Evolutionary conservation across 2,329 filamentous ascomycete species (phyloP), one percentile per base, ranked within the genome.

Genomic region (Xylaria multiplex): DNA sequence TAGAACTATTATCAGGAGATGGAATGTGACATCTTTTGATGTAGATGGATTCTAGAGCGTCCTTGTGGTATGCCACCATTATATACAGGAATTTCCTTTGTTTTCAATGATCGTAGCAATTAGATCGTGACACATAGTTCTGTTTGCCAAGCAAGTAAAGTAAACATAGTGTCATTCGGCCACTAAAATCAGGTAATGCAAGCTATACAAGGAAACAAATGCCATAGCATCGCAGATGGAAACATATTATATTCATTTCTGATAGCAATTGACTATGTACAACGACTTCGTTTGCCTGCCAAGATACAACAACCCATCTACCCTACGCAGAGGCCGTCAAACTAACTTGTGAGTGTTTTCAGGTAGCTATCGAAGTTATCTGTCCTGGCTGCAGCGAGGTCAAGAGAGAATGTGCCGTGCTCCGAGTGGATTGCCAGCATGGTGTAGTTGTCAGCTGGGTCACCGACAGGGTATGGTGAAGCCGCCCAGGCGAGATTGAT

Each of bases 401-500:
- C 67, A 8, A 71, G 62, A 9, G 22, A 30, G 58, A 71, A 71
- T 3, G 69, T 71, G 30, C 69, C 69, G 49, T 71, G 69, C 27
- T 71, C 69, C 6, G 69, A 68, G 32, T 71, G 69, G 45, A 71
- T 69, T 24, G 48, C 30, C 14, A 71, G 19, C 53, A 64, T 62
- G 7, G 69, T 71, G 58, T 64, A 69, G 49, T 71, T 71, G 35
- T 71, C 69, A 50, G 65, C 63, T 1, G 69, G 69, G 53, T 71
- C 69, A 13, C 59, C 58, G 8, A 67, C 65, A n/a, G 69, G 69
- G 24, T 65, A 62, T 42, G 69, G 63, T n/a, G 69, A 66, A 32
- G 69, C 65, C 2, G 69, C 69, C 69, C 69, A 71, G 6, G 69
- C 69, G 30, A 71, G 68, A 30, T 71, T 71, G 53, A 69, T 69